Percentiles rank a stretch among this genome's conserved stretches.
Evolutionary conservation across 2,329 filamentous ascomycete genomes (phyloP).

Genomic region (Sclerotinia subarctica): DNA sequence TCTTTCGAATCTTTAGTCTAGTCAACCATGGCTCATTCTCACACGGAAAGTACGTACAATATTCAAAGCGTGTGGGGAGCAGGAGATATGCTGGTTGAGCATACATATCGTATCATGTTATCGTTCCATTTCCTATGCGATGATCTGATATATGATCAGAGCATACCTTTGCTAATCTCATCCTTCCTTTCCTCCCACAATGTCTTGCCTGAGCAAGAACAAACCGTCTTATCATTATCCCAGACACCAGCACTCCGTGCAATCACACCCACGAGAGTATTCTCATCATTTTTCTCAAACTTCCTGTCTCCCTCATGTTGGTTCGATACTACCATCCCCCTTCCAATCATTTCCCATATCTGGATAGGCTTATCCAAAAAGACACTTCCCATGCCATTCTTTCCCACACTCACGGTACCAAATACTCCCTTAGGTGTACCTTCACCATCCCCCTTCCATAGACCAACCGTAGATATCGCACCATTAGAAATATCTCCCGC

Average conservation of each 20-base stretch:
- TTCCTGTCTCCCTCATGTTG: conserved; percentile 57
- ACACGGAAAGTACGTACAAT: not conserved
- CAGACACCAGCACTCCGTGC: conserved; percentile 95
- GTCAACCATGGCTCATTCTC: not conserved
- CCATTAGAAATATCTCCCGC: conserved; percentile 84
- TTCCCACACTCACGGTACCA: conserved; percentile 71
- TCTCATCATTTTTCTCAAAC: conserved; percentile 68
- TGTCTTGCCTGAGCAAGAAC: conserved; percentile 95
- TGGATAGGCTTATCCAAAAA: conserved; percentile 81
- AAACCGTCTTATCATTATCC: conserved; percentile 99
- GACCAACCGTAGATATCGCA: conserved; percentile 73
- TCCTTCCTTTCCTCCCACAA: conserved; percentile 96
- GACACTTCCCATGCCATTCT: conserved; percentile 70
- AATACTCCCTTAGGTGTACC: conserved; percentile 58
- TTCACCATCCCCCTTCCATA: conserved; percentile 59
- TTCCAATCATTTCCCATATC: conserved; percentile 95
- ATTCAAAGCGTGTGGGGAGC: not conserved
- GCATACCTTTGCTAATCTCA: conserved; percentile 85
- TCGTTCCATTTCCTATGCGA: conserved; percentile 26
- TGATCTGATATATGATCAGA: conserved; percentile 50
- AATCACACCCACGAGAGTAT: conserved; percentile 89
- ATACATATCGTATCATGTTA: conserved; percentile 10
- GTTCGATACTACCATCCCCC: conserved; percentile 80
- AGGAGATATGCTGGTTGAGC: not conserved
- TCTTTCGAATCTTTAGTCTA: conserved; percentile 12